Evolutionary conservation across 306 rosid genomes (phyloP), one percentile per base, ranked within the genome.

Genomic region (Senna siamea): DNA sequence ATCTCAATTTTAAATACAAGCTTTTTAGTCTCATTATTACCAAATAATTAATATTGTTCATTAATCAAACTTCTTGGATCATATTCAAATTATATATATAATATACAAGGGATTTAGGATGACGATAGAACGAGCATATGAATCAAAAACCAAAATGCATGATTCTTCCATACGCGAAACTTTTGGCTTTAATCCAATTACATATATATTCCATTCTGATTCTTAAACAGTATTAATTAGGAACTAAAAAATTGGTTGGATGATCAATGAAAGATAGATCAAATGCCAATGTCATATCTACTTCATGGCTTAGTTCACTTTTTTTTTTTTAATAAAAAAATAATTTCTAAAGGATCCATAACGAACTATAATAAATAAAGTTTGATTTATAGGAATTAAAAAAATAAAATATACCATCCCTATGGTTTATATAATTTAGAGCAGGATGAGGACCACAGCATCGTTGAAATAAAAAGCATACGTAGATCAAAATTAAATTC

Each of bases 391-490:
- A 30, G 5, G n/a, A 8, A 35, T 3, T 53, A 38, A 22, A 47
- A 63, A 54, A 48, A 30, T 13, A 46, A 37, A 57, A 23, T 48
- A 37, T 30, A 62, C 44, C 58, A 9, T 19, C 26, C 30, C 30
- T 26, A 26, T 1, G 30, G 30, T 26, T 26, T 41, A 41, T 41
- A 41, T 41, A 41, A 37, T 5, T 37, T 41, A 62, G 17, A 6
- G 77, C 30, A 26, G 30, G 30, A 26, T 26, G 65, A 80, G 89
- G 90, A 84, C 90, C 93, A 88, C 32, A 63, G 32, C 81, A 78
- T 78, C 74, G 79, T 78, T 80, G 57, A 70, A 75, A 80, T 61
- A 54, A 75, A 79, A 79, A 77, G n/a, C n/a, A n/a, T n/a, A n/a
- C n/a, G n/a, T n/a, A n/a, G n/a, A 40, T 43, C 55, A 52, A 64